Evolutionary conservation across 805 yeast species (phyloP).

Genomic region (Priceomyces medius): DNA sequence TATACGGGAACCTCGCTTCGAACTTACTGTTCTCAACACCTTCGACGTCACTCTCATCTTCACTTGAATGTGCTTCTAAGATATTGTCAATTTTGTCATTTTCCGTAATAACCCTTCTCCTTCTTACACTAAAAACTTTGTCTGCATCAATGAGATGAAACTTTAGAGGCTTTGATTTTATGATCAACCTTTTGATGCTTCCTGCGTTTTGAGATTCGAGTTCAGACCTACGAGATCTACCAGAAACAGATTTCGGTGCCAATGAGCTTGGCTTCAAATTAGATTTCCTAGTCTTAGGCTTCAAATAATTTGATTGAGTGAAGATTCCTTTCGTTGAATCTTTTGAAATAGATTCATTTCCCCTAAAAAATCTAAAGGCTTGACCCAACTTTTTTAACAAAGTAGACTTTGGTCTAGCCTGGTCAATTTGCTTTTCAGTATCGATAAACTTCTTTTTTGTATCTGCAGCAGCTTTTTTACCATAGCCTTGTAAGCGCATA

Average conservation of each 20-base stretch:
- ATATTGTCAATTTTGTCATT: constrained; percentile 12
- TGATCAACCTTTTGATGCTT: constrained; percentile 33
- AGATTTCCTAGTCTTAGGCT: constrained; percentile 8
- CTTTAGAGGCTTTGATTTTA: constrained; percentile 40
- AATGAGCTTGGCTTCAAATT: constrained; percentile 8
- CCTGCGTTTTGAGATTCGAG: constrained; percentile 20
- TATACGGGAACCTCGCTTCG: constrained; percentile 14
- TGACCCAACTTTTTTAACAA: constrained; percentile 33
- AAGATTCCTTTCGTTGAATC: constrained; percentile 29
- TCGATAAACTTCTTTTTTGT: constrained; percentile 18
- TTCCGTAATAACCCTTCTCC: constrained; percentile 25
- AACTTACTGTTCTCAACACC: constrained; percentile 7
- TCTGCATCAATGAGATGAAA: constrained; percentile 44
- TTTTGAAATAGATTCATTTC: constrained; percentile 12
- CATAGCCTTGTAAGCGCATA: constrained; percentile 16
- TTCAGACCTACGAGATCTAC: constrained; percentile 8
- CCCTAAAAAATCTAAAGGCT: constrained; percentile 31
- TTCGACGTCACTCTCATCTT: constrained; percentile 24
- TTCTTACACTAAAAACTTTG: constrained; percentile 35
- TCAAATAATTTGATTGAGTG: constrained; percentile 24
- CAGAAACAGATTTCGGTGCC: constrained; percentile 9
- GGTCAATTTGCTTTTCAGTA: constrained; percentile 9
- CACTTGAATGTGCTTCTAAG: constrained; percentile 15
- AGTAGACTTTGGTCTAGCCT: constrained; percentile 20
- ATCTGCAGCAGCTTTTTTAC: constrained; percentile 10